Conservation (phyloP, 1,139 yeast species). For the Saccharomyces pastorianus region DNA sequence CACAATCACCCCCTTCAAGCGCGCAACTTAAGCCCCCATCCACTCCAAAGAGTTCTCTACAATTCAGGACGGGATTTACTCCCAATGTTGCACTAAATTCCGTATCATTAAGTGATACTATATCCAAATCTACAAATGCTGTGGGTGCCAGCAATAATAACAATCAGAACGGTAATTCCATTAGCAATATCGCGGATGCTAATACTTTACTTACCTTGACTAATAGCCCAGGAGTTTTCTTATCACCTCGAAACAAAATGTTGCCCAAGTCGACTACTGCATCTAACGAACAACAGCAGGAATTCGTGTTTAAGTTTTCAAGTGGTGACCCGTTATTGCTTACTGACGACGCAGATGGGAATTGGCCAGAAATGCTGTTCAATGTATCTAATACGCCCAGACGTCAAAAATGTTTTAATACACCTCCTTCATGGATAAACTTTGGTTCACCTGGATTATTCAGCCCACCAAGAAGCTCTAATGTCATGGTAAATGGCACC, state of each 20-base stretch:
- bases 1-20: background rate
- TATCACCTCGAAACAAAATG: conserved; percentile 14
- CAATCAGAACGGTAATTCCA: background rate
- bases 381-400: conserved; percentile 19
- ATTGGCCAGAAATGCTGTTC: conserved; percentile 19
- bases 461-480: conserved; percentile 9
- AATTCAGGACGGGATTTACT: conserved; percentile 28
- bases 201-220: conserved; percentile 13
- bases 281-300: conserved; percentile 8
- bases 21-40: conserved; percentile 14
- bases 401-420: conserved; percentile 18
- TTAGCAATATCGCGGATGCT: conserved; percentile 4
- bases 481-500: background rate
- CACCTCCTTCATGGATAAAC: conserved; percentile 26
- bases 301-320: conserved; percentile 21
- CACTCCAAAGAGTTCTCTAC: conserved; percentile 22
- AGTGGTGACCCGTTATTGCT: conserved; percentile 27
- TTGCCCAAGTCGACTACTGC: conserved; percentile 16
- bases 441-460: conserved; percentile 15
- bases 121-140: conserved; percentile 4
- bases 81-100: conserved; percentile 26
- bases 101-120: conserved; percentile 17
- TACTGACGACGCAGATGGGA: conserved; percentile 23
- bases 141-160: background rate
- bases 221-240: conserved; percentile 16